Evolutionary conservation across 78 protist species (phyloP).

Genomic region (Guillardia theta): DNA sequence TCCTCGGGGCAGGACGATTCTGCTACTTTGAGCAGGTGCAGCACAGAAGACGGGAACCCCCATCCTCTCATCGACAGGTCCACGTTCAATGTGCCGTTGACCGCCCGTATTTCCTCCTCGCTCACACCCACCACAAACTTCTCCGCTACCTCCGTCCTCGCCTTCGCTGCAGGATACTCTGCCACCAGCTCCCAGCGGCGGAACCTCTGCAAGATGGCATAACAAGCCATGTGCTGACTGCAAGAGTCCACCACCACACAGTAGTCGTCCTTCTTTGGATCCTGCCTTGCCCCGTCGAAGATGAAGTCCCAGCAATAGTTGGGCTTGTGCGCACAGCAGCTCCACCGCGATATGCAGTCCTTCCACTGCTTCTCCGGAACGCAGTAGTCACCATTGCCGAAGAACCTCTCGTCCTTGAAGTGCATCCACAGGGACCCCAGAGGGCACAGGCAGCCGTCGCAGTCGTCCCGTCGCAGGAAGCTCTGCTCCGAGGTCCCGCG

Average conservation of each 20-base stretch:
- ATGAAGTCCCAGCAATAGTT: conserved; percentile 8
- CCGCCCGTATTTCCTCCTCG: not conserved
- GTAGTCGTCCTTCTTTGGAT: not conserved
- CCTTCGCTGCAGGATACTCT: not conserved
- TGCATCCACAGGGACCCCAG: not conserved
- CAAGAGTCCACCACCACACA: not conserved
- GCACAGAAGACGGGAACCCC: not conserved
- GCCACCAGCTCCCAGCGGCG: not conserved
- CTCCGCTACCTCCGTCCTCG: not conserved
- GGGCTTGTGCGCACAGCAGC: conserved; percentile 8
- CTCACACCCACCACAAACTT: not conserved
- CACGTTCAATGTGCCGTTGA: not conserved
- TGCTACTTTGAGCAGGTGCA: not conserved
- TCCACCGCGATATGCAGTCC: not conserved
- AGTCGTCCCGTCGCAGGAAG: not conserved
- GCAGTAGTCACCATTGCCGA: not conserved
- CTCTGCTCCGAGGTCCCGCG: not conserved
- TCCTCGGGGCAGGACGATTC: not conserved
- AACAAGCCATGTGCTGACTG: not conserved
- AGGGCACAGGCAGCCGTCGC: not conserved
- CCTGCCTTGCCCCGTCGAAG: not conserved
- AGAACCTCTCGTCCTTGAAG: not conserved
- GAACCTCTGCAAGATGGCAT: not conserved
- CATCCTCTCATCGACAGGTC: not conserved
- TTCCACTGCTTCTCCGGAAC: conserved; percentile 5